Percentiles rank a stretch among this genome's conserved stretches.
These are phyloP conservation scores for Didymella keratinophila DNA, from an alignment of 2,329 filamentous ascomycete species.

Conservation along the genomic window DNA sequence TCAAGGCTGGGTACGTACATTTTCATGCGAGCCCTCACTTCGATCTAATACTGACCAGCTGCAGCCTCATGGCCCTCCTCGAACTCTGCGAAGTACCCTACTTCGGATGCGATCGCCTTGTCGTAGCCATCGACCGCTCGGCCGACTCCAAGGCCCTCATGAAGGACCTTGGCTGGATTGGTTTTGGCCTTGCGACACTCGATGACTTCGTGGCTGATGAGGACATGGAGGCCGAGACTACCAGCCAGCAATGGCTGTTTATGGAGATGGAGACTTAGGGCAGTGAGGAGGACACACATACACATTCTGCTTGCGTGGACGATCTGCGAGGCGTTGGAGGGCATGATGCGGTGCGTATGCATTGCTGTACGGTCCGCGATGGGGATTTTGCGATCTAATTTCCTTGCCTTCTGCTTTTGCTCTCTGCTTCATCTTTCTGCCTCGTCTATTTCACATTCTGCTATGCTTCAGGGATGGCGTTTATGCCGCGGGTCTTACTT, in stretches of 20 bases:
- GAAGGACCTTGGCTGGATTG: slow-evolving; percentile 91
- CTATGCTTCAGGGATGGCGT: neutral
- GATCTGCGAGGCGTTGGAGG: slow-evolving; percentile 6
- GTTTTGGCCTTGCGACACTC: slow-evolving; percentile 83
- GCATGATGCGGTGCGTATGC: neutral
- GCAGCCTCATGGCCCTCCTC: slow-evolving; percentile 78
- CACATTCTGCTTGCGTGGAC: slow-evolving; percentile 4
- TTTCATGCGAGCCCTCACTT: neutral
- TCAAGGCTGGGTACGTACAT: slow-evolving; percentile 80
- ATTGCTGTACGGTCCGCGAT: neutral
- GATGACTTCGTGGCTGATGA: slow-evolving; percentile 74
- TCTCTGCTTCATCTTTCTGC: neutral
- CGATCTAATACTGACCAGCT: slow-evolving; percentile 21
- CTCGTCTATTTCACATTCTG: neutral
- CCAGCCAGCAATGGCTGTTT: slow-evolving; percentile 83
- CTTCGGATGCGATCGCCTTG: slow-evolving; percentile 77
- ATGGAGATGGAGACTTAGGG: slow-evolving; percentile 78
- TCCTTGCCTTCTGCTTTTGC: no score
- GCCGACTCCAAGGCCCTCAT: slow-evolving; percentile 70
- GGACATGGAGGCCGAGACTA: slow-evolving; percentile 52
- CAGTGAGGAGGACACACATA: slow-evolving; percentile 16
- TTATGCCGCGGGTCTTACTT: neutral
- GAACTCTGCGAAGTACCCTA: slow-evolving; percentile 79
- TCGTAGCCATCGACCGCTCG: slow-evolving; percentile 80
- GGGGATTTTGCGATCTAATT: no score